Percentiles rank a stretch among this genome's conserved stretches.
These are phyloP conservation scores for Astrephomene gubernaculifera DNA, from an alignment of 139 green algal genomes.

Conservation along the genomic window DNA sequence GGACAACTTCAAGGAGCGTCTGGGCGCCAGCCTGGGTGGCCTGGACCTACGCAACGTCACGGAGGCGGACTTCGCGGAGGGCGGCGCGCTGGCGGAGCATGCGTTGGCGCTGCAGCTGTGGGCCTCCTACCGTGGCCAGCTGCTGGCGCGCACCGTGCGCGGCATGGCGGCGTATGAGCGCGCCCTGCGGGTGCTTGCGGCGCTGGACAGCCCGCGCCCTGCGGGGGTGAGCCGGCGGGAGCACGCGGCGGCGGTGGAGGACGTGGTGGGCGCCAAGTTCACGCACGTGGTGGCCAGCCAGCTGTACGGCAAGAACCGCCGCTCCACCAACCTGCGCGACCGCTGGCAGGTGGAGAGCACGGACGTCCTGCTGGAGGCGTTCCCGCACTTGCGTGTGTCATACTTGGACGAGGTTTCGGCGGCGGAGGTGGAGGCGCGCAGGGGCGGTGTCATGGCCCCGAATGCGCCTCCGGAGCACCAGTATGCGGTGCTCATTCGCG, in stretches of 20 bases:
- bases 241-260: slow-evolving; percentile 50
- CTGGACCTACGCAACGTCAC: neutral
- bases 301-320: slow-evolving; percentile 52
- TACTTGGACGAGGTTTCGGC: slow-evolving; percentile 50
- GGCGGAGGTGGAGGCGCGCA: neutral
- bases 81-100: neutral
- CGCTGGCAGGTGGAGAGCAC: slow-evolving; percentile 33
- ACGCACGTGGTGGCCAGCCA: slow-evolving; percentile 79
- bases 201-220: slow-evolving; percentile 51
- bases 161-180: slow-evolving; percentile 94
- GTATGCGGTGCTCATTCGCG: no score
- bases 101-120: slow-evolving; percentile 32
- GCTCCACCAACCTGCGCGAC: slow-evolving; percentile 27
- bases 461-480: no score
- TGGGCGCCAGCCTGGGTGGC: neutral
- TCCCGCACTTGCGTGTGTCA: slow-evolving; percentile 21
- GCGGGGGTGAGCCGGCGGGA: neutral
- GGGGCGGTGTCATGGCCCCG: no score
- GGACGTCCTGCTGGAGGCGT: slow-evolving; percentile 26
- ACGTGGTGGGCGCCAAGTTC: slow-evolving; percentile 78
- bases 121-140: slow-evolving; percentile 67
- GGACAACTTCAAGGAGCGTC: slow-evolving; percentile 51
- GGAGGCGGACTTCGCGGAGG: slow-evolving; percentile 13
- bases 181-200: slow-evolving; percentile 82
- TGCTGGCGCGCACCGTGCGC: slow-evolving; percentile 80